A percentile compares a stretch with the other conserved stretches of the same genome.
These are phyloP conservation scores for Piper betle DNA, from an alignment of 164 flowering plant genomes.

Conservation along the genomic window DNA sequence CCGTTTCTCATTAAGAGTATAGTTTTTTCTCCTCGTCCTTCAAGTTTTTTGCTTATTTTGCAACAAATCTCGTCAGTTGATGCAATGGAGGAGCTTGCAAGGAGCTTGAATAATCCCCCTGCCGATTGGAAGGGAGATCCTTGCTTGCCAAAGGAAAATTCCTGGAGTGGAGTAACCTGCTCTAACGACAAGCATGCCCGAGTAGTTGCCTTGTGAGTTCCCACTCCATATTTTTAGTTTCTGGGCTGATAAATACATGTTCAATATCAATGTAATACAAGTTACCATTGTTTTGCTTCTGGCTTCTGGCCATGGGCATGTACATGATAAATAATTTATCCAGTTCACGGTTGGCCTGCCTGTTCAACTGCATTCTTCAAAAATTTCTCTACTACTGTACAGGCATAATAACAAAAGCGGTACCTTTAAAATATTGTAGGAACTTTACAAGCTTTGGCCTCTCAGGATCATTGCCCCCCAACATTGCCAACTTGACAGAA, in stretches of 20 bases:
- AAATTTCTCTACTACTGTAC: not conserved
- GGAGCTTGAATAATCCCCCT: conserved; percentile 48
- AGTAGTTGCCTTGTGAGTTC: conserved; percentile 54
- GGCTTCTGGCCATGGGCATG: not conserved
- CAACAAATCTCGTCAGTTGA: conserved; percentile 20
- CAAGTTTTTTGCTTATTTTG: not conserved
- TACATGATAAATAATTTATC: not conserved
- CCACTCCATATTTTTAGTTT: not conserved
- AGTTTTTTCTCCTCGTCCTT: not conserved
- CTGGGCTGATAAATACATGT: not conserved
- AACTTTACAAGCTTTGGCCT: conserved; percentile 42
- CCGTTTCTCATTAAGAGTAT: not conserved
- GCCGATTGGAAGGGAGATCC: conserved; percentile 91
- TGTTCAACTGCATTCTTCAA: not conserved
- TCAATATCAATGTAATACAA: too few relatives aligned
- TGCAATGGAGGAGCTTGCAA: conserved; percentile 55
- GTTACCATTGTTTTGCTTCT: too few relatives aligned
- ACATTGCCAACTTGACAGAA: conserved; percentile 45
- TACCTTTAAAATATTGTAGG: conserved; percentile 19
- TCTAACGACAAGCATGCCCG: conserved; percentile 23
- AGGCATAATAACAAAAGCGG: too few relatives aligned
- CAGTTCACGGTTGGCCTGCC: not conserved
- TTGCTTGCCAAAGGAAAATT: conserved; percentile 50
- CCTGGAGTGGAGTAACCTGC: conserved; percentile 86
- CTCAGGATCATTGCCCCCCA: conserved; percentile 41